Evolutionary conservation across 192 early-diverging fungal species (phyloP).

Genomic region (Coemansia sp.): DNA sequence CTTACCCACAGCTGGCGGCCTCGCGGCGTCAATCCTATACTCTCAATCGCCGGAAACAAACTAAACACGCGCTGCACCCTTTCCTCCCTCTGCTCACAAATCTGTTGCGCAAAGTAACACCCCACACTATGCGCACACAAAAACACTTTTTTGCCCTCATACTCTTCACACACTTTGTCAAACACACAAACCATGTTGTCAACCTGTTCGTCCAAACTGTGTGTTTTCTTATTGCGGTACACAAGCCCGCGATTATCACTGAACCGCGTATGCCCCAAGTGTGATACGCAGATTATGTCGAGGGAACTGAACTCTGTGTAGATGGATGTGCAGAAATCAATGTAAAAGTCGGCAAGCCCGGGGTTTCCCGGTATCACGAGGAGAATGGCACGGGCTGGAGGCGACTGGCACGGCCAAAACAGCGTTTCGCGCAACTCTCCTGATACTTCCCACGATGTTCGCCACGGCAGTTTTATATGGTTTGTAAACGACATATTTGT

Average conservation of each 20-base stretch:
- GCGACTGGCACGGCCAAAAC: slow-evolving; percentile 35
- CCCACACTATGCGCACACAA: slow-evolving; percentile 34
- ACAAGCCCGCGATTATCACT: slow-evolving; percentile 31
- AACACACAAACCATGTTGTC: slow-evolving; percentile 37
- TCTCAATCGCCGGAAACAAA: slow-evolving; percentile 78
- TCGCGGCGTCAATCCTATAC: slow-evolving; percentile 73
- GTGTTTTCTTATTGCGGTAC: slow-evolving; percentile 10
- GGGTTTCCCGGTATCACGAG: slow-evolving; percentile 73
- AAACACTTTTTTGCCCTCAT: slow-evolving; percentile 17
- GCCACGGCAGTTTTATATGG: slow-evolving; percentile 27
- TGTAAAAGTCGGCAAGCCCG: slow-evolving; percentile 79
- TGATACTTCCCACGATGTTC: slow-evolving; percentile 27
- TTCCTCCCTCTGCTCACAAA: slow-evolving; percentile 61
- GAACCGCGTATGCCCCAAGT: slow-evolving; percentile 47
- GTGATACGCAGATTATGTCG: slow-evolving; percentile 62
- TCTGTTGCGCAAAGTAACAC: slow-evolving; percentile 41
- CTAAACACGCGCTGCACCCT: slow-evolving; percentile 62
- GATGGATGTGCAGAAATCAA: slow-evolving; percentile 61
- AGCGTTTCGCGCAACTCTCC: slow-evolving; percentile 45
- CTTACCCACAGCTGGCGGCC: slow-evolving; percentile 56
- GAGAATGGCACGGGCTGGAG: slow-evolving; percentile 31
- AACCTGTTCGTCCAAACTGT: slow-evolving; percentile 34
- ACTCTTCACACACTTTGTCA: slow-evolving; percentile 31
- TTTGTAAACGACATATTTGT: slow-evolving; percentile 39
- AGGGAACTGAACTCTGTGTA: slow-evolving; percentile 53